Percentiles rank a stretch among this genome's conserved stretches.
phyloP scores from a whole-genome alignment of 768 basidiomycete species.

The Suillus luteus region DNA sequence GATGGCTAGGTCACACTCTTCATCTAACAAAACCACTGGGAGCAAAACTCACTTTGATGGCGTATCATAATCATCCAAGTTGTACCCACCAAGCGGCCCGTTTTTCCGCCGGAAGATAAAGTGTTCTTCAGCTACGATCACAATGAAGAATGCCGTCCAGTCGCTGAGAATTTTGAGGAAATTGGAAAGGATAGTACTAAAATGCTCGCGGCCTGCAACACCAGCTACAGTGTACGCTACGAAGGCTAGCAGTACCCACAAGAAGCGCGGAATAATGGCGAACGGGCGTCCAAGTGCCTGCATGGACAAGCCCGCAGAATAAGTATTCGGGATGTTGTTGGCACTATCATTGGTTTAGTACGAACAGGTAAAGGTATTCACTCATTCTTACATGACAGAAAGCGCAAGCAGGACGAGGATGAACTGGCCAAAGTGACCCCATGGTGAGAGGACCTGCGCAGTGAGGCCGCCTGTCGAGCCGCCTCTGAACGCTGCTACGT shows the following conservation, averaged over 20 bases:
- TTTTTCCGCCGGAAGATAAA: conserved; percentile 44
- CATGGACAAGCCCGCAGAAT: conserved; percentile 49
- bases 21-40: background rate
- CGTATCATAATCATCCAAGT: conserved; percentile 49
- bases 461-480: conserved; percentile 48
- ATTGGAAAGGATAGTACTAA: conserved; percentile 44
- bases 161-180: conserved; percentile 46
- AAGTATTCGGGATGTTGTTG: conserved; percentile 46
- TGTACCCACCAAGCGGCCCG: conserved; percentile 50
- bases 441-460: conserved; percentile 44
- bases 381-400: conserved; percentile 39
- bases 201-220: conserved; percentile 46
- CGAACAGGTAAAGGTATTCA: conserved; percentile 5
- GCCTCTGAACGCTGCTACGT: conserved; percentile 41
- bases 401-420: conserved; percentile 44
- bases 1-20: background rate
- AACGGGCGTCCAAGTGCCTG: conserved; percentile 47
- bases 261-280: conserved; percentile 44
- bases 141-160: conserved; percentile 49
- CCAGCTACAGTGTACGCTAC: conserved; percentile 41
- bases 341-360: conserved; percentile 25
- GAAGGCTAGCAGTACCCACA: conserved; percentile 47
- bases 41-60: conserved; percentile 34
- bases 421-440: conserved; percentile 45
- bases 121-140: conserved; percentile 49